These are phyloP conservation scores for Cenchrus americanus DNA, from an alignment of 176 grass and related monocot genomes.

Conservation along the genomic window DNA sequence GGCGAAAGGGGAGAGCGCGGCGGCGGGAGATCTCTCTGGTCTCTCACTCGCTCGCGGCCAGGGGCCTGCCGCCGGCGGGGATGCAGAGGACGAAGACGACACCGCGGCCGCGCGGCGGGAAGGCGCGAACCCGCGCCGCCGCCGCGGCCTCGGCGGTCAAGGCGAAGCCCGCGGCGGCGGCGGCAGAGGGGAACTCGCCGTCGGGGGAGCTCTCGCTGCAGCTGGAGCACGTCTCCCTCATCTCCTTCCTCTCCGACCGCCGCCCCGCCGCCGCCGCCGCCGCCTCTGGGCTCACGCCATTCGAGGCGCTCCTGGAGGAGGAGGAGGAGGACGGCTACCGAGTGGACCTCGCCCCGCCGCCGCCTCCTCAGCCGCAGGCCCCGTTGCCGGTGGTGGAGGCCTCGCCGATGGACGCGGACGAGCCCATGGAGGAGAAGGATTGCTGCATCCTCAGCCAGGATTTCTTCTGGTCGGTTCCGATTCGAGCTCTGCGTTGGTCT, in stretches of 20 bases:
- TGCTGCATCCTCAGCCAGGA: constrained; percentile 91
- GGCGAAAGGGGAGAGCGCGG: too few species aligned
- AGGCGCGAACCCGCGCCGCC: constrained; percentile 2
- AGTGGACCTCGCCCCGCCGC: neutral
- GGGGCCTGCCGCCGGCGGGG: neutral
- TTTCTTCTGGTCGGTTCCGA: constrained; percentile 78
- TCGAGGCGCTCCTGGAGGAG: constrained; percentile 67
- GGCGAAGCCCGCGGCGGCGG: neutral
- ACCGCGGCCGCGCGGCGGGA: constrained; percentile 40
- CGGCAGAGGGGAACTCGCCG: constrained; percentile 37
- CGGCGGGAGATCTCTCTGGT: neutral
- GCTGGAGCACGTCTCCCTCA: constrained; percentile 66
- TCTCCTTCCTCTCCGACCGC: constrained; percentile 38
- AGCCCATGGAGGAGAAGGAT: constrained; percentile 66
- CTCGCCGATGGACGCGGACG: constrained; percentile 45
- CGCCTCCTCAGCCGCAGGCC: neutral
- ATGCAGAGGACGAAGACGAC: constrained; percentile 65
- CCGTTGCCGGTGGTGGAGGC: neutral
- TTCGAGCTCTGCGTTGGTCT: neutral
- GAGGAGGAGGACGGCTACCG: neutral
- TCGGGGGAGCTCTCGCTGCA: constrained; percentile 64
- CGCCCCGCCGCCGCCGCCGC: neutral
- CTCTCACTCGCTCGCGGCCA: neutral
- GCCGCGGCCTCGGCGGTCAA: neutral
- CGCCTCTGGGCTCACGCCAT: constrained; percentile 19